Base-by-base conservation (phyloP, 495 filamentous ascomycete species). In the Penicillium cosmopolitanum region DNA sequence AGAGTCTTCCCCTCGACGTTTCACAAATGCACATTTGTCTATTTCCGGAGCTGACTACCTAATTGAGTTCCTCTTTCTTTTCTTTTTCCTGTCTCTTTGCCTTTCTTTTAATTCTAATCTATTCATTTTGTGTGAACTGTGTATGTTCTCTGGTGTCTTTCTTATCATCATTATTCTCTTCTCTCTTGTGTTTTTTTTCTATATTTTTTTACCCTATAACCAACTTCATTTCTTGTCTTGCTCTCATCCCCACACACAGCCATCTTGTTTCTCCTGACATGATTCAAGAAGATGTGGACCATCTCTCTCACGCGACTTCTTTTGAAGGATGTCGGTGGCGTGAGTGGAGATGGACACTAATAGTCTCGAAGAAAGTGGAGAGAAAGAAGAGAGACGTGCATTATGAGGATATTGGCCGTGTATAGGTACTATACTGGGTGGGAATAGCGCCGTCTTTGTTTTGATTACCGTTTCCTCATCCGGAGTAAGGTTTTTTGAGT, bases 381-480 rank as follows among this genome's bases (percentile, higher is more conserved):
- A 40, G 11, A 40, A 40, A 40, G 11, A 6, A 9, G 4, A 31
- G 8, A 31, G 28, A 31, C 28, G 28, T 31, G 28, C 28, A 31
- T 31, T 9, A 7, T 31, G 28, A 31, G 28, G 28, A 40, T 40
- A 5, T n/a, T 40, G 11, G 11, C 36, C 18, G 13, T 58, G 16
- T 58, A 56, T 56, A 58, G 47, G 53, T 35, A 54, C n/a, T 19
- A 28, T 23, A 40, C 16, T 18, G 40, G 25, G 31, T 46, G 55
- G 55, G 51, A 56, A 56, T 47, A 56, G 58, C 28, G 28, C 6
- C 58, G 52, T 51, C 36, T 40, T 40, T 40, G 36, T 40, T 40
- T 40, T 40, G 15, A 40, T 40, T 15, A 40, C 36, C 36, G 3
- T 40, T 40, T n/a, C 36, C 36, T 40, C 36, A 40, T 31, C 8